Percentiles rank a stretch among this genome's conserved stretches.
Evolutionary conservation across 495 filamentous ascomycete genomes (phyloP).

Genomic region (Podospora appendiculata): DNA sequence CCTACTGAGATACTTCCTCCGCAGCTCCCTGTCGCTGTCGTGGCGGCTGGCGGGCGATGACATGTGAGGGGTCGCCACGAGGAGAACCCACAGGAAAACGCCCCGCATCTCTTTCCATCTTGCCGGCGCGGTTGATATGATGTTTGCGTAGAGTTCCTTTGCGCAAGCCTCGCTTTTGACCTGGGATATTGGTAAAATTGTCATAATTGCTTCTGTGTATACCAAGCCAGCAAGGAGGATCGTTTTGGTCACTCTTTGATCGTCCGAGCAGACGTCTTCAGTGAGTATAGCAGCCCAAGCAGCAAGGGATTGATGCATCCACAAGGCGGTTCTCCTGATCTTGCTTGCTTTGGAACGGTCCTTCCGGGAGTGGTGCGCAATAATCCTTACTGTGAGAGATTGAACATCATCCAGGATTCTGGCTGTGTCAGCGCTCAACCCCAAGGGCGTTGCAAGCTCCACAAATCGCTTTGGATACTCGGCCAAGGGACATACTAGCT

Average conservation of each 20-base stretch:
- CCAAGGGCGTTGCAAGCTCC: neutral
- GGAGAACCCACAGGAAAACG: conserved; percentile 18
- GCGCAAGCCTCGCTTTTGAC: neutral
- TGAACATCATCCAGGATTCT: conserved; percentile 10
- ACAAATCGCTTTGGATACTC: neutral
- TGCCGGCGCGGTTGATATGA: neutral
- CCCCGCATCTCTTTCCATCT: conserved; percentile 16
- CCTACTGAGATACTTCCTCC: conserved; percentile 12
- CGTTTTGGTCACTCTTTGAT: neutral
- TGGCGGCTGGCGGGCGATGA: neutral
- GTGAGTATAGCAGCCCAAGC: neutral
- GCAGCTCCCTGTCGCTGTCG: neutral
- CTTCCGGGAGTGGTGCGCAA: too few species aligned
- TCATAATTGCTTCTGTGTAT: neutral
- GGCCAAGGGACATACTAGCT: conserved; percentile 1
- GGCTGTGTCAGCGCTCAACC: neutral
- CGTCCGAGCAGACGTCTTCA: neutral
- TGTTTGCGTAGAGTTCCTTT: neutral
- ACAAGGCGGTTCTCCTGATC: neutral
- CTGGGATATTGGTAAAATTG: neutral
- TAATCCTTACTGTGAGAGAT: conserved; percentile 9
- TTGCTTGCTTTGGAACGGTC: too few species aligned
- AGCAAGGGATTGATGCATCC: neutral
- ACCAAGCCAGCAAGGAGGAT: conserved; percentile 5
- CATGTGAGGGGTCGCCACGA: conserved; percentile 6